Base-by-base conservation (phyloP, 805 yeast genomes). In the Candida fluviatilis region DNA sequence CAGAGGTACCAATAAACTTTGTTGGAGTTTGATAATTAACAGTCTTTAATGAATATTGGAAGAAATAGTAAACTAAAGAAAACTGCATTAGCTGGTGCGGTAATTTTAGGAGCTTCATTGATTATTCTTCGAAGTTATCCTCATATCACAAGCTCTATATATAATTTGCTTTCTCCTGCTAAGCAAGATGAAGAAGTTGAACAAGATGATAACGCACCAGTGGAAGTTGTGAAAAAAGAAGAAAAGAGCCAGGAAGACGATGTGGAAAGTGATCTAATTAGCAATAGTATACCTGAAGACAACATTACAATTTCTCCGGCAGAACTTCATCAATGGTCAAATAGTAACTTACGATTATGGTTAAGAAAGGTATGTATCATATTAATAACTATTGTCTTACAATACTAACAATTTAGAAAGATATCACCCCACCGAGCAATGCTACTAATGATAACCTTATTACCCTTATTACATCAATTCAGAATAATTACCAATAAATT, bases 71-170 rank as follows among this genome's bases (percentile, higher is more conserved):
- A 44, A 24, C 36, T 46, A 4, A 53, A 40, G 31, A 15, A 40
- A 3, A 37, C 45, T 8, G 60, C 65, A 0, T 52, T 63, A 3
- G 58, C 75, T 2, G 66, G 76, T 6, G 69, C 69, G 0, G 66
- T 64, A 10, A 46, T 69, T 3, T 37, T 73, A 10, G 76, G 76
- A 17, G 69, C 71, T 3, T 58, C 71, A 0, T 54, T 64, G 18
- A 32, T 75, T 4, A 42, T 73, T 7, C 54, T 75, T 40, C 63
- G 63, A 37, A 75, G 78, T 4, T 75, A 64, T 42, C 80, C 80
- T n/a, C 79, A 75, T 45, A 54, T 74, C 30, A 56, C 55, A 38
- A 43, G 56, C n/a, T 40, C 54, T 10, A 25, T 63, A 13, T 50
- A 42, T 37, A 43, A 52, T 15, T 54, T 45, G 35, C 23, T 63